Conservation (phyloP, 2,329 filamentous ascomycete genomes). For the Monilinia fructicola region DNA sequence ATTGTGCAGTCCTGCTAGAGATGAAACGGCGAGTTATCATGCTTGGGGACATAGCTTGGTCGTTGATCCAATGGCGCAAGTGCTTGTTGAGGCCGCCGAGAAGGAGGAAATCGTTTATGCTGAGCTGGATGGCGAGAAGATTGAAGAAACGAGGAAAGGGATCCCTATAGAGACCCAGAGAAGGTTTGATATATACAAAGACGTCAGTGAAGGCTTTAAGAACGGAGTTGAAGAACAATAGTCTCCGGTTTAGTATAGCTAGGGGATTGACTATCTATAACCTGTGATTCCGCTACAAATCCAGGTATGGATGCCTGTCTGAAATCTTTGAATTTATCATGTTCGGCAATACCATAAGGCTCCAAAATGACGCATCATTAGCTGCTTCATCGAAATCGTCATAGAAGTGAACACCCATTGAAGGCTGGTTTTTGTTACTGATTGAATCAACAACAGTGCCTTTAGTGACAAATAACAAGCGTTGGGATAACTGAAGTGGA, state of each 20-base stretch:
- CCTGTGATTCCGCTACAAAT: background rate
- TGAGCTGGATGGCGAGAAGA: conserved; percentile 65
- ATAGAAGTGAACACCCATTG: background rate
- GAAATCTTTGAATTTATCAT: background rate
- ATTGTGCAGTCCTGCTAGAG: conserved; percentile 85
- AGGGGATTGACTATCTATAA: background rate
- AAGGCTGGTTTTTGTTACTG: background rate
- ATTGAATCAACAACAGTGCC: background rate
- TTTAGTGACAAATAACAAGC: background rate
- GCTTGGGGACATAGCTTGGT: conserved; percentile 92
- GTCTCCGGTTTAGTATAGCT: background rate
- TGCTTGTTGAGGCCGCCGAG: conserved; percentile 79
- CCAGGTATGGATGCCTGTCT: background rate
- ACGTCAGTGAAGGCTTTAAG: conserved; percentile 63
- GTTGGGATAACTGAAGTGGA: background rate
- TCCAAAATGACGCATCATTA: background rate
- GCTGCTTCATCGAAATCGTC: background rate
- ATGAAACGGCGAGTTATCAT: conserved; percentile 74
- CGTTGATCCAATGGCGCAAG: conserved; percentile 79
- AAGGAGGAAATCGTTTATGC: conserved; percentile 72
- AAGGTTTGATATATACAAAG: conserved; percentile 92
- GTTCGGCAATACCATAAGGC: background rate
- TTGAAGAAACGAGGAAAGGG: conserved; percentile 73
- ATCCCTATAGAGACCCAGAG: conserved; percentile 85
- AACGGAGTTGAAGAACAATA: conserved; percentile 5